Base-by-base conservation (phyloP, 2,329 filamentous ascomycete species). In the Cladophialophora psammophila region DNA sequence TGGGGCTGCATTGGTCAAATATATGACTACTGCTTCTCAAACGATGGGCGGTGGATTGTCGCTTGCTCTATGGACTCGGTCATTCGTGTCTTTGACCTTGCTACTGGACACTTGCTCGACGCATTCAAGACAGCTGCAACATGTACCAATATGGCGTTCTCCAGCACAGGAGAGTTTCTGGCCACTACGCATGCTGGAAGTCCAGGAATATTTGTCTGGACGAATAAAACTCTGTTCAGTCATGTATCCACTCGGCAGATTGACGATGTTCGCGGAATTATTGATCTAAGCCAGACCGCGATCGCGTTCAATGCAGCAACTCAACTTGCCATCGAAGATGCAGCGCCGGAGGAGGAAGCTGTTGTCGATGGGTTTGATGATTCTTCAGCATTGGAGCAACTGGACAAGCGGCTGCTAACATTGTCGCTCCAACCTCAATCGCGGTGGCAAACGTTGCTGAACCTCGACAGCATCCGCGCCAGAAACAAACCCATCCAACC, bases 41-140 rank as follows among this genome's bases (percentile, higher is more conserved):
- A 89, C 72, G 94, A 98, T 77, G 94, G 94, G 8, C 88, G 93
- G 64, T 99, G 95, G 95, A 88, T 99, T 71, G 88, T 97, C 64
- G 92, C 93, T 26, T 91, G 93, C 12, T 93, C 93, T 0, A 89
- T 91, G 74, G 92, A 96, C 75, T 88, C 88, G 1, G 82, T 93
- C 5, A 83, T 97, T 59, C 88, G 95, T 50, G 88, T 98, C 7
- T 99, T 95, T 93, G 96, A 99, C 80, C 83, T 99, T 34, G 93
- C 95, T 0, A 99, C 96, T 0, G 94, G 93, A 32, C 94, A 99
- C 79, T 84, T 99, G 13, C 95, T 99, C 69, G 95, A 99, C 76
- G 92, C 92, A 2, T 93, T 99, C 79, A 88, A 88, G 65, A 86
- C 96, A 5, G 88, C 89, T 63, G 88, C 89, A 63, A 89, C 90